These are phyloP conservation scores for Ustilago esculenta DNA, from an alignment of 1,284 basidiomycete species.

Conservation along the genomic window DNA sequence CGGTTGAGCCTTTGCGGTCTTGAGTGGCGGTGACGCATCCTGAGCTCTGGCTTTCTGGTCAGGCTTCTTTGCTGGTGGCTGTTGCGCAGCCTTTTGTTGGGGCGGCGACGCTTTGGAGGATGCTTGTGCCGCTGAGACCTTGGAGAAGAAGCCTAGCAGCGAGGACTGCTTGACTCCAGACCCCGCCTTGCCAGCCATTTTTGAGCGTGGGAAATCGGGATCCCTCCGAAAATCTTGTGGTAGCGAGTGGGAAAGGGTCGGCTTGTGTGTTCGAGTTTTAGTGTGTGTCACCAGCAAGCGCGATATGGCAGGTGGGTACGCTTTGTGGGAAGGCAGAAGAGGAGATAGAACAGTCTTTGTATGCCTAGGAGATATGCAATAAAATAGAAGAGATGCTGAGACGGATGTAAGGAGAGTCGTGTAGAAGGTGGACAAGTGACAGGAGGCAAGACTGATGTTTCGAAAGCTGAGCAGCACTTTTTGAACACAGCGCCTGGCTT, in stretches of 20 bases:
- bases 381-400: no score
- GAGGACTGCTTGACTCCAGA: slow-evolving; percentile 41
- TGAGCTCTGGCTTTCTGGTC: slow-evolving; percentile 5
- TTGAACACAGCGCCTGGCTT: background rate
- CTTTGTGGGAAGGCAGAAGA: no score
- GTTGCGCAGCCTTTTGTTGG: slow-evolving; percentile 2
- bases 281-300: no score
- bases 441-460: background rate
- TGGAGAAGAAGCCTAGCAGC: slow-evolving; percentile 56
- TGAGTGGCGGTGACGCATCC: slow-evolving; percentile 11
- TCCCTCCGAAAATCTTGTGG: slow-evolving; percentile 1
- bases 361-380: no score
- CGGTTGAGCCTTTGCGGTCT: slow-evolving; percentile 15
- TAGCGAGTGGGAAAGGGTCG: background rate
- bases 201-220: slow-evolving; percentile 12
- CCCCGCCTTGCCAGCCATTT: slow-evolving; percentile 23
- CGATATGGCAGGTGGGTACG: no score
- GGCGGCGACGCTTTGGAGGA: slow-evolving; percentile 12
- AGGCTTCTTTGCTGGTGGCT: background rate
- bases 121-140: slow-evolving; percentile 25
- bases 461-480: background rate
- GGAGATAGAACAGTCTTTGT: no score
- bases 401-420: no score
- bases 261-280: background rate
- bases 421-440: background rate